Base-by-base conservation (phyloP, 73 alveolate genomes). In the Durusdinium trenchii region DNA sequence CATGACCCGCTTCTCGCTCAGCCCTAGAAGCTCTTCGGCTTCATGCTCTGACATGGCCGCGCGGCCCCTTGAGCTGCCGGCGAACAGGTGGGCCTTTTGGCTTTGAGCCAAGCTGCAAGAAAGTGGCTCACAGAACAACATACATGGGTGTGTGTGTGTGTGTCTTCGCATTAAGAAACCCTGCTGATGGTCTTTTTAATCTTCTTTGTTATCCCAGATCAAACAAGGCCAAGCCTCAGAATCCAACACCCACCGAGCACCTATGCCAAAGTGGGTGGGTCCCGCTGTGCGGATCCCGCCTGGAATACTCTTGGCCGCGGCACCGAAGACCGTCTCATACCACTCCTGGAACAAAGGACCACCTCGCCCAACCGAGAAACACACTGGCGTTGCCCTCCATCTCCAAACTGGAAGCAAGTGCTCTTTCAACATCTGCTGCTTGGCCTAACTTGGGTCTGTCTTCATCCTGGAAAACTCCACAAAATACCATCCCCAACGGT, bases 291-390 rank as follows among this genome's bases (percentile, higher is more conserved):
- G n/a, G n/a, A n/a, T n/a, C 62, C n/a, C 7, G 86, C 96, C 96
- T 90, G 96, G 98, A 54, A 91, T 91, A 57, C 98, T 91, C 50
- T 91, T 91, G 57, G 98, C 98, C 18, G 98, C 98, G 6, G 85
- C 87, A n/a, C 98, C 98, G 40, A 91, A 91, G 60, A 91, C 76
- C 45, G 51, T 48, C 78, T 91, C 98, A 46, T 91, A 91, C 98
- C 98, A 91, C 82, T 91, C 98, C 98, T 91, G 98, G 40, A 23
- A 7, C 36, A 64, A 64, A 38, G 79, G 10, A 16, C 6, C 42
- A 78, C 89, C 1, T 14, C 87, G 61, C 69, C 69, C 12, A 16
- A 2, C 18, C 30, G 73, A 60, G 30, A 23, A 2, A 23, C 18
- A 0, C 30, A 60, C 30, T 60, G 73, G n/a, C 73, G 30, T 1